Conservation (phyloP, 306 rosid genomes). For the Cicer pinnatifidum region DNA sequence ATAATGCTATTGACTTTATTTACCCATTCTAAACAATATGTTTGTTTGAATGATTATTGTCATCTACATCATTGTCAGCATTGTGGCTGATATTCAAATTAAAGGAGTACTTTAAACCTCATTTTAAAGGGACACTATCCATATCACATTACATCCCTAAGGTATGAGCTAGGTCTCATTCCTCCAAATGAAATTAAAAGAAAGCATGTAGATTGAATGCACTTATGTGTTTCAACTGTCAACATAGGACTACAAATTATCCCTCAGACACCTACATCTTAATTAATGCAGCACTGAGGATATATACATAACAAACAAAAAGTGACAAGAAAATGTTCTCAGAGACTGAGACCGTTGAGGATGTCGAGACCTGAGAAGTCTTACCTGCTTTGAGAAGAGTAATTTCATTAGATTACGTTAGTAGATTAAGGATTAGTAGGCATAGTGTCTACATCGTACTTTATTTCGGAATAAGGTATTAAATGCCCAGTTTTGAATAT, state of each 20-base stretch:
- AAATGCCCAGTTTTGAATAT: no score
- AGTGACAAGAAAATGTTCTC: background rate
- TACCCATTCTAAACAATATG: background rate
- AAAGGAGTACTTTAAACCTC: slow-evolving; percentile 8
- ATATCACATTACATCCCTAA: slow-evolving; percentile 12
- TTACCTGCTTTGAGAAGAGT: no score
- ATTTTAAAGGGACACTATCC: background rate
- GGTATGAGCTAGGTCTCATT: slow-evolving; percentile 6
- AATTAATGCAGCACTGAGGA: background rate
- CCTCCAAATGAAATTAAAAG: slow-evolving; percentile 15
- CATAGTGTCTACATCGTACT: no score
- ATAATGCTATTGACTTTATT: background rate
- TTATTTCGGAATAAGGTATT: no score
- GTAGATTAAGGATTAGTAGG: no score
- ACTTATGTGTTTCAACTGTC: slow-evolving; percentile 28
- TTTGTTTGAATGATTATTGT: background rate
- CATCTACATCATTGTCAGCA: background rate
- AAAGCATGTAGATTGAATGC: slow-evolving; percentile 11
- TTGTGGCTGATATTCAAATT: background rate
- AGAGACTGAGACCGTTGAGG: no score
- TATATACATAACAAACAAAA: background rate
- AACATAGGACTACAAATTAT: background rate
- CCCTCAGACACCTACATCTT: background rate
- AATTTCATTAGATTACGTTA: no score
- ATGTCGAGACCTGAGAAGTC: no score